phyloP scores from a whole-genome alignment of 129 eudicot species.

The Logfia minima region DNA sequence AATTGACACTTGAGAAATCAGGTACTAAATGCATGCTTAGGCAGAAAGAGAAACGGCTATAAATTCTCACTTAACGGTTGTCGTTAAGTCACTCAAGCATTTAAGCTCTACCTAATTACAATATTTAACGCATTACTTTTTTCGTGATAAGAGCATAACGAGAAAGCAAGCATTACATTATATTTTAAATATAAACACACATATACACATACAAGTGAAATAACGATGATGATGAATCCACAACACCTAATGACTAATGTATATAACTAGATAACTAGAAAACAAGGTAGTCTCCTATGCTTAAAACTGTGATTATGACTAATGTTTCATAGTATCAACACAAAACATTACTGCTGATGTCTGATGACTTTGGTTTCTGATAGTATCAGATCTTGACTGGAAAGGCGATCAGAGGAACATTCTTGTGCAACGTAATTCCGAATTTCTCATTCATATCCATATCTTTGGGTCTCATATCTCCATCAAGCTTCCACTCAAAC shows the following conservation, averaged over 20 bases:
- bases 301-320: not conserved
- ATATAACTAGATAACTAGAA: not conserved
- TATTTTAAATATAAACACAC: not conserved
- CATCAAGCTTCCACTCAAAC: conserved; percentile 2
- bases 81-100: not conserved
- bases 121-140: no score
- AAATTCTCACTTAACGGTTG: not conserved
- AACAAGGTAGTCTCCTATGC: not conserved
- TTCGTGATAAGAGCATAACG: no score
- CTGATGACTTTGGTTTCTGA: not conserved
- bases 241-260: not conserved
- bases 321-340: not conserved
- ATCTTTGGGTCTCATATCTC: not conserved
- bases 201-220: not conserved
- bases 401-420: not conserved
- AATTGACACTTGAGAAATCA: not conserved
- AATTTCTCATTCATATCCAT: conserved; percentile 4
- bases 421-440: not conserved
- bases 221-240: not conserved
- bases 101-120: no score
- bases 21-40: not conserved
- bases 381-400: not conserved
- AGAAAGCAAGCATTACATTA: no score
- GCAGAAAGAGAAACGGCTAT: not conserved
- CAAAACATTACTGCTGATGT: not conserved